Conservation (phyloP, 345 rosid genomes). For the Pistacia integerrima region DNA sequence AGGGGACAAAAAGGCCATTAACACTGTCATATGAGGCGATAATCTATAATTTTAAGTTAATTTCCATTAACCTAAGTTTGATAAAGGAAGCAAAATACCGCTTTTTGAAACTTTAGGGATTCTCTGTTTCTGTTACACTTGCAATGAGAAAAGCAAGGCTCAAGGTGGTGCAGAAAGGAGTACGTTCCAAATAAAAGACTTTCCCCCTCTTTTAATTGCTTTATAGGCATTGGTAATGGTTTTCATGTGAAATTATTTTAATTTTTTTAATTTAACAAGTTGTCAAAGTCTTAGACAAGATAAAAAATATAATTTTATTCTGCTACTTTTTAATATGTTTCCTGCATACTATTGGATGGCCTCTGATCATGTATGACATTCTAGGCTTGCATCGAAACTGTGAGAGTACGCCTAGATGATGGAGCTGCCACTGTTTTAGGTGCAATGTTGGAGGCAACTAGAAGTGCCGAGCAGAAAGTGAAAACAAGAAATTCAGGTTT, state of each 20-base stretch:
- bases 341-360: not conserved
- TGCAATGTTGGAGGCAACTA: slow-evolving; percentile 83
- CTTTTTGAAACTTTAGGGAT: slow-evolving; percentile 2
- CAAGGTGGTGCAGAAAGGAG: not conserved
- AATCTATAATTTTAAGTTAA: not conserved
- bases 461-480: slow-evolving; percentile 68
- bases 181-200: not conserved
- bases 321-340: not conserved
- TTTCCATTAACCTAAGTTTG: not conserved
- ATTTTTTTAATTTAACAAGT: not conserved
- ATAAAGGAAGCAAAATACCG: not conserved
- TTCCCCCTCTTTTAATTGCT: not conserved
- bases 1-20: no score
- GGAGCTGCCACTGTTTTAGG: slow-evolving; percentile 66
- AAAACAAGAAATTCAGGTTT: slow-evolving; percentile 69
- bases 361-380: slow-evolving; percentile 8
- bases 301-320: not conserved
- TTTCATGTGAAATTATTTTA: not conserved
- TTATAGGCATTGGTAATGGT: not conserved
- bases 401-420: slow-evolving; percentile 64
- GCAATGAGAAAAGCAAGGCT: not conserved
- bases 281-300: not conserved
- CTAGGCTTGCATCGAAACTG: slow-evolving; percentile 69
- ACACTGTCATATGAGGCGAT: not conserved
- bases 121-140: not conserved